Conservation (phyloP, 2,329 filamentous ascomycete species). For the Penicillium glabrum region DNA sequence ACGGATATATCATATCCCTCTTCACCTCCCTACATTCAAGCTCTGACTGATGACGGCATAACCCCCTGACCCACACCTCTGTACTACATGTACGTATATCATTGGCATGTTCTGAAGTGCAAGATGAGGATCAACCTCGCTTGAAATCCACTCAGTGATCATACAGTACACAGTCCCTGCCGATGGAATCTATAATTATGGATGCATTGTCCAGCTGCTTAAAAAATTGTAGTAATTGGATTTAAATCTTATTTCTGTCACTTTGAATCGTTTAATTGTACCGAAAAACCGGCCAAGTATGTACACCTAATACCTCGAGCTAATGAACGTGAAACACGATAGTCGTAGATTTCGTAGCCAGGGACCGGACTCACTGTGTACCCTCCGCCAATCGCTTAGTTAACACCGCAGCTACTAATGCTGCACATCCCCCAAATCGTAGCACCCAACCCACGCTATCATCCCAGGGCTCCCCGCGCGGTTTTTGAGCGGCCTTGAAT, state of each 20-base stretch:
- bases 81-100: slow-evolving; percentile 6
- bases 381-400: slow-evolving; percentile 68
- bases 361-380: slow-evolving; percentile 2
- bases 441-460: slow-evolving; percentile 84
- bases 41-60: not conserved
- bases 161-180: too few species aligned
- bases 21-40: slow-evolving; percentile 4
- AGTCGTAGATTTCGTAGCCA: too few species aligned
- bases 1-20: slow-evolving; percentile 1
- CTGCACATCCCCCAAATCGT: slow-evolving; percentile 77
- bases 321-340: too few species aligned
- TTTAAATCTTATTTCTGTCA: too few species aligned
- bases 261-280: too few species aligned
- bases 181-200: too few species aligned
- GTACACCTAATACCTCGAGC: too few species aligned
- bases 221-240: too few species aligned
- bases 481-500: slow-evolving; percentile 84
- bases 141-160: not conserved
- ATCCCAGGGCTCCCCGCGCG: slow-evolving; percentile 78
- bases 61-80: slow-evolving; percentile 10
- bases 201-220: too few species aligned
- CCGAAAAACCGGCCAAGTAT: too few species aligned
- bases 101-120: slow-evolving; percentile 3
- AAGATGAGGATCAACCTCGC: not conserved
- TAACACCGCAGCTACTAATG: slow-evolving; percentile 73